Percentiles rank a stretch among this genome's conserved stretches.
Conservation (phyloP, 139 green algal genomes). For the Chlorokybus atmophyticus region DNA sequence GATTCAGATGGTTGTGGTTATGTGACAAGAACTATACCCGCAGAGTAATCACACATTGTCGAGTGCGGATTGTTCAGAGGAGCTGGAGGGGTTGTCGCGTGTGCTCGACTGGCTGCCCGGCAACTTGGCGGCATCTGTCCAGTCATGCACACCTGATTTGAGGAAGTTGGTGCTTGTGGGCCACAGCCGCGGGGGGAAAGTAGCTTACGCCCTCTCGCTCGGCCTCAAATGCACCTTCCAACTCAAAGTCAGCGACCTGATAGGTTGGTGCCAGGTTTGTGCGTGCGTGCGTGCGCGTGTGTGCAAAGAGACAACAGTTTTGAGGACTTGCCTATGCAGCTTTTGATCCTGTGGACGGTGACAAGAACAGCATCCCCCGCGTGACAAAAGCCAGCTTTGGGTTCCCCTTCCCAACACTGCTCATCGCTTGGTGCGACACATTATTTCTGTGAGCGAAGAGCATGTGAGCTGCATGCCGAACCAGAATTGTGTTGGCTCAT, state of each 20-base stretch:
- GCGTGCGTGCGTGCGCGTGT: slow-evolving; percentile 7
- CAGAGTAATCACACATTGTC: slow-evolving; percentile 18
- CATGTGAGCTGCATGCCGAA: too few relatives aligned
- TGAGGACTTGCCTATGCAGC: too few relatives aligned
- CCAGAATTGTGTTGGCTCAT: too few relatives aligned
- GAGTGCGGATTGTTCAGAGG: not conserved
- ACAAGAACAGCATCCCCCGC: not conserved
- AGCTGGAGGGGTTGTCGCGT: slow-evolving; percentile 10
- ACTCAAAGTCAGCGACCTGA: too few relatives aligned
- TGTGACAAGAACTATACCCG: not conserved
- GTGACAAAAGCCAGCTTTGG: slow-evolving; percentile 2
- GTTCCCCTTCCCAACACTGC: slow-evolving; percentile 9
- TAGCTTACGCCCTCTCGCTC: slow-evolving; percentile 13
- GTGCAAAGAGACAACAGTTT: slow-evolving; percentile 10
- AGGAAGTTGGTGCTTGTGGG: slow-evolving; percentile 14
- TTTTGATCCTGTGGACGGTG: slow-evolving; percentile 6
- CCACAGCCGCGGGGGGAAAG: slow-evolving; percentile 25
- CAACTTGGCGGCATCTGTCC: not conserved
- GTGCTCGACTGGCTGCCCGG: slow-evolving; percentile 14
- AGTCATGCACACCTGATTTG: slow-evolving; percentile 13
- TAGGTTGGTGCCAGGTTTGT: too few relatives aligned
- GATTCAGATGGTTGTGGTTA: not conserved
- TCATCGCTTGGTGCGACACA: slow-evolving; percentile 13
- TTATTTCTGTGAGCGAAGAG: too few relatives aligned
- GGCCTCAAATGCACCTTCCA: slow-evolving; percentile 3